Evolutionary conservation across 164 flowering plant species (phyloP), one percentile per base, ranked within the genome.

Genomic region (Dillenia turbinata): DNA sequence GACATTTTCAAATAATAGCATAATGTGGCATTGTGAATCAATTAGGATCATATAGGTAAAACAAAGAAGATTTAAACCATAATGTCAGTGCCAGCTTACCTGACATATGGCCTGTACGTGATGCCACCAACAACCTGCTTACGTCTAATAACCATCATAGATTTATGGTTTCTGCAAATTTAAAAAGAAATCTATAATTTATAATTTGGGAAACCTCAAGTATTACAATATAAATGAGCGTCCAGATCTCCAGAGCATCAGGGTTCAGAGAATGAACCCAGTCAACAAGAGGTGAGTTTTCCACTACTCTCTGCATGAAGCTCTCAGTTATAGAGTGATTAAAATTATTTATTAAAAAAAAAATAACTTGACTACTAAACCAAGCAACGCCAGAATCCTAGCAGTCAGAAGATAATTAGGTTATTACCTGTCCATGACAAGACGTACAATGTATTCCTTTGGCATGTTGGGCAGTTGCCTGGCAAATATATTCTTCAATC

Each of bases 401-500:
- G 45, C 13, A 49, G 48, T 49, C 44, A 60, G 40, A 59, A 44
- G 44, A 60, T 13, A 33, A 22, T 45, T 44, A 43, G 40, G 44
- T 14, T 47, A 54, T 22, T 62, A 89, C 99, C 99, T 89, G 78
- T 92, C 99, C 99, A 95, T 95, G 53, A 95, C 83, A 75, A 92
- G 96, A 52, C 99, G 97, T 55, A 95, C 99, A 71, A 95, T 95
- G 76, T 95, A 95, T 61, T 92, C 97, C 79, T 86, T 95, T 19
- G 97, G 99, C 99, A 95, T 95, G 67, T 95, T 95, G 55, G 97
- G 99, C 50, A 95, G 82, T 74, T 95, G 99, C 66, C 90, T 85
- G 46, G 92, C 86, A 84, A 95, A 95, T 63, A 95, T 92, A 75
- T 92, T 95, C 82, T 95, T 95, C 96, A 95, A 77, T 62, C 97